Evolutionary conservation across 306 rosid species (phyloP).

Genomic region (Cicer bijugum): DNA sequence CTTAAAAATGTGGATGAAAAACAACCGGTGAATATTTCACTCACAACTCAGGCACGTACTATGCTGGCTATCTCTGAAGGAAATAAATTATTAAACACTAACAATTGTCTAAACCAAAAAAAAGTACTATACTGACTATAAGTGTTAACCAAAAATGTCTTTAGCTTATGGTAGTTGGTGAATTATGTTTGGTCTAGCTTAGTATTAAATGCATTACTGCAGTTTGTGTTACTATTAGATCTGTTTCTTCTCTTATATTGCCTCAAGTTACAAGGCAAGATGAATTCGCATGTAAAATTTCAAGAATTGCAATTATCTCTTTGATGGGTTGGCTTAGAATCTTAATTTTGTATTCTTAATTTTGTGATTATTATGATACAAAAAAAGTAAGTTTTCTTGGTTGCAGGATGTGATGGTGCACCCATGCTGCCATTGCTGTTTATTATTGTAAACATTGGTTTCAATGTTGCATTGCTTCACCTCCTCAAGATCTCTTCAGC

Average conservation of each 20-base stretch:
- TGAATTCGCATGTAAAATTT: constrained; percentile 19
- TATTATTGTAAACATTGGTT: constrained; percentile 56
- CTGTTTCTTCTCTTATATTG: constrained; percentile 7
- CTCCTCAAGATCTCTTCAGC: constrained; percentile 93
- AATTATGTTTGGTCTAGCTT: neutral
- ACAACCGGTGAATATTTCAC: constrained; percentile 1
- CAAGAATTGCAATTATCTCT: constrained; percentile 25
- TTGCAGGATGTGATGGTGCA: constrained; percentile 66
- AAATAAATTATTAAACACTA: too few relatives aligned
- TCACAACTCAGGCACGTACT: constrained; percentile 7
- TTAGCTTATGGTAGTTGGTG: constrained; percentile 4
- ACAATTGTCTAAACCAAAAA: too few relatives aligned
- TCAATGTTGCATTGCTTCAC: constrained; percentile 79
- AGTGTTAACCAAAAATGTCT: neutral
- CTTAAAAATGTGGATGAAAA: constrained; percentile 22
- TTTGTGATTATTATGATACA: constrained; percentile 19
- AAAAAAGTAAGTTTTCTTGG: constrained; percentile 2
- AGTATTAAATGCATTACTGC: constrained; percentile 15
- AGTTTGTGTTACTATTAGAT: neutral
- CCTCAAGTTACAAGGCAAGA: constrained; percentile 17
- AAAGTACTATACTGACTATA: neutral
- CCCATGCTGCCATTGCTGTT: constrained; percentile 56
- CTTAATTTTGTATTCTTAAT: neutral
- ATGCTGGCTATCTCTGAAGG: neutral
- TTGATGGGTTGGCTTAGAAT: constrained; percentile 23